Conservation (phyloP, 176 grass and related monocot species). For the Luzula sylvatica region DNA sequence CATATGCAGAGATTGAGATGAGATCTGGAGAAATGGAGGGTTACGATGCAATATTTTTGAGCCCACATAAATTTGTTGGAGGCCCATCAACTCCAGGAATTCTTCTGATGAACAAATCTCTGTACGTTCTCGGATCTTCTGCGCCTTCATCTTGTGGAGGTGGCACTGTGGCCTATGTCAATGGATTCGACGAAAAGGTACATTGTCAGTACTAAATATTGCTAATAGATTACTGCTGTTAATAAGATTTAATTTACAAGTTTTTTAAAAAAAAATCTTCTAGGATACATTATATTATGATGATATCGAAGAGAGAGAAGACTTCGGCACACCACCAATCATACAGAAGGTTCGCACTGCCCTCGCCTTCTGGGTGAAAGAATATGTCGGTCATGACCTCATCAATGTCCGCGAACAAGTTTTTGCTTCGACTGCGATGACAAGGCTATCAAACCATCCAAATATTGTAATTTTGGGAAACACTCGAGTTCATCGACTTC, state of each 20-base stretch:
- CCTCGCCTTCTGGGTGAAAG: slow-evolving; percentile 71
- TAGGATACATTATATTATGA: slow-evolving; percentile 66
- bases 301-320: slow-evolving; percentile 54
- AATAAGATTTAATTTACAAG: too few species aligned
- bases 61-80: slow-evolving; percentile 73
- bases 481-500: slow-evolving; percentile 29
- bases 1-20: slow-evolving; percentile 80
- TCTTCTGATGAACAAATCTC: slow-evolving; percentile 62
- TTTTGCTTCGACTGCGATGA: slow-evolving; percentile 31
- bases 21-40: slow-evolving; percentile 54
- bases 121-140: slow-evolving; percentile 40
- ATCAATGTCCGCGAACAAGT: slow-evolving; percentile 31
- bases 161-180: slow-evolving; percentile 67
- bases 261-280: neutral
- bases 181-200: slow-evolving; percentile 55
- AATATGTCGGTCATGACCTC: slow-evolving; percentile 36
- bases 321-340: slow-evolving; percentile 51
- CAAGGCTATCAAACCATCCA: slow-evolving; percentile 20
- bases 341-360: slow-evolving; percentile 63
- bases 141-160: slow-evolving; percentile 58
- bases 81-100: slow-evolving; percentile 66
- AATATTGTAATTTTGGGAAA: slow-evolving; percentile 52
- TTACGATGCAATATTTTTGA: slow-evolving; percentile 67
- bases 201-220: too few species aligned
- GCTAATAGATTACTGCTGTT: too few species aligned